These are phyloP conservation scores for Leccinum pallidistipes DNA, from an alignment of 1,284 basidiomycete genomes.

Conservation along the genomic window DNA sequence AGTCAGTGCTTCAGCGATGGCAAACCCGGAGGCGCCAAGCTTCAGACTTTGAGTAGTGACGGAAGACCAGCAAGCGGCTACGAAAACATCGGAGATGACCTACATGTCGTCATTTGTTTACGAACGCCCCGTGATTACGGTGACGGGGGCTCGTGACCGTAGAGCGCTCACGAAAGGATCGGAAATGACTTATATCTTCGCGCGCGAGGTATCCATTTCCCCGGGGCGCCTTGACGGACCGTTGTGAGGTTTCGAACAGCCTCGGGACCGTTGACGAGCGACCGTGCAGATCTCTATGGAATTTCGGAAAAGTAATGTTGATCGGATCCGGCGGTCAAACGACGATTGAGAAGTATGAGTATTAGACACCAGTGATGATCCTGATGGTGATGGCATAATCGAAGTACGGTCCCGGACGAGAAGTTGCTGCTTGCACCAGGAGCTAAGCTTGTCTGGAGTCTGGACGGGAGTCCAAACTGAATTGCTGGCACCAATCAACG, in stretches of 20 bases:
- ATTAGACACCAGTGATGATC: not conserved
- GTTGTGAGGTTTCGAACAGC: not conserved
- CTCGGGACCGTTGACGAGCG: not conserved
- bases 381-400: not conserved
- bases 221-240: not conserved
- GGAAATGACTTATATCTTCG: not conserved
- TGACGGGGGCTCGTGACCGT: slow-evolving; percentile 1
- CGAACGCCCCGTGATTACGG: not conserved
- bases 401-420: slow-evolving; percentile 3
- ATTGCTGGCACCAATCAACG: not conserved
- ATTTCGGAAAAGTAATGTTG: not conserved
- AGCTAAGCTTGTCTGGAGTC: not conserved
- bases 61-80: not conserved
- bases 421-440: not conserved
- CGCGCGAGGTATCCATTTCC: not conserved
- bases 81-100: slow-evolving; percentile 1
- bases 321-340: slow-evolving; percentile 2
- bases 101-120: not conserved
- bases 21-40: not conserved
- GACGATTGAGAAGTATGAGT: not conserved
- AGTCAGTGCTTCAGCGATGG: not conserved
- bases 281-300: not conserved
- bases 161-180: not conserved
- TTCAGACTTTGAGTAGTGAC: not conserved
- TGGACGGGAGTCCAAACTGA: not conserved